phyloP scores from a whole-genome alignment of 148 eudicot species.

The Camellia lanceoleosa region DNA sequence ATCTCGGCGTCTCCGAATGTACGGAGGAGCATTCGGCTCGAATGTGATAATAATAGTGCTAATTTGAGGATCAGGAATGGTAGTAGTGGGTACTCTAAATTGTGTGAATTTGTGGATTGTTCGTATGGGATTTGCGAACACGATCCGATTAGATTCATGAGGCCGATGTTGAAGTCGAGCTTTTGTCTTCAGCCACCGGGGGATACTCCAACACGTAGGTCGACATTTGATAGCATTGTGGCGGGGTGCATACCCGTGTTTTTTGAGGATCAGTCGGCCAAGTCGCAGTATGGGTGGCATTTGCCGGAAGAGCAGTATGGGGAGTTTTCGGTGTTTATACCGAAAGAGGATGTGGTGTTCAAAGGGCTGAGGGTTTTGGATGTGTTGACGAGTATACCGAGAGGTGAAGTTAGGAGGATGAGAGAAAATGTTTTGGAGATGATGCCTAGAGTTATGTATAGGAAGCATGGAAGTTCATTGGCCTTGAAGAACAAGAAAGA shows the following conservation, averaged over 20 bases:
- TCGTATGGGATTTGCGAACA: slow-evolving; percentile 82
- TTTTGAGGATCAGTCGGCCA: slow-evolving; percentile 81
- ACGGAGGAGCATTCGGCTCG: slow-evolving; percentile 72
- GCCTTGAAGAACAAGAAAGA: slow-evolving; percentile 81
- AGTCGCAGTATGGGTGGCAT: slow-evolving; percentile 73
- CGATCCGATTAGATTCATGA: slow-evolving; percentile 78
- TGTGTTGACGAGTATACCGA: slow-evolving; percentile 65
- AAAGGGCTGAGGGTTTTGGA: slow-evolving; percentile 73
- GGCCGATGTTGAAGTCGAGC: slow-evolving; percentile 74
- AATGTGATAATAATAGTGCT: slow-evolving; percentile 34
- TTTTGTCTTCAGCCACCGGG: slow-evolving; percentile 96
- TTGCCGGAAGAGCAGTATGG: slow-evolving; percentile 50
- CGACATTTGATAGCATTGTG: slow-evolving; percentile 71
- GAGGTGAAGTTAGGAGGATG: slow-evolving; percentile 69
- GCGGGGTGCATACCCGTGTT: slow-evolving; percentile 97
- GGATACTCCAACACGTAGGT: slow-evolving; percentile 75
- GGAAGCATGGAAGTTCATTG: slow-evolving; percentile 86
- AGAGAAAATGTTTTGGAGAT: slow-evolving; percentile 80
- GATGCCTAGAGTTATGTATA: slow-evolving; percentile 66
- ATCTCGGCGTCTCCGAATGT: slow-evolving; percentile 53
- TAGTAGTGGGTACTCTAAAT: slow-evolving; percentile 34
- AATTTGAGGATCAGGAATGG: not conserved
- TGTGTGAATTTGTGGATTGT: slow-evolving; percentile 90
- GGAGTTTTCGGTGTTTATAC: slow-evolving; percentile 71
- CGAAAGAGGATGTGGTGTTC: slow-evolving; percentile 83